phyloP scores from a whole-genome alignment of 768 basidiomycete genomes.

The Rhizopogon salebrosus region DNA sequence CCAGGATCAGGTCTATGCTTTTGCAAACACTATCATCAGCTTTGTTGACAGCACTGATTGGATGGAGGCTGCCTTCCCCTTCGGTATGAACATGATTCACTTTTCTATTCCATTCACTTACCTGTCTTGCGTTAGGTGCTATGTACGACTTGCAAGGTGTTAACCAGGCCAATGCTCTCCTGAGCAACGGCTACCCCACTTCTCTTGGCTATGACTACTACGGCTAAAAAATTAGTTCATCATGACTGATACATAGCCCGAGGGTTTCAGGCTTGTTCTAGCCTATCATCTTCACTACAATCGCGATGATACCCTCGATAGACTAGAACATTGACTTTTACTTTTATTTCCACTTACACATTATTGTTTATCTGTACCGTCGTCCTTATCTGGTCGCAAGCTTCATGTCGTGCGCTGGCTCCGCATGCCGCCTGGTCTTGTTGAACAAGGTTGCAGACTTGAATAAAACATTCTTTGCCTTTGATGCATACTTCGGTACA shows the following conservation, averaged over 20 bases:
- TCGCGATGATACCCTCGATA: conserved; percentile 1
- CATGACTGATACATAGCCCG: neutral
- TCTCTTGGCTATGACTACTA: conserved; percentile 49
- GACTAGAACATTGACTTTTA: conserved; percentile 15
- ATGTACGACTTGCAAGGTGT: conserved; percentile 56
- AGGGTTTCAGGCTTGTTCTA: conserved; percentile 1
- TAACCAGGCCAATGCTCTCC: conserved; percentile 47
- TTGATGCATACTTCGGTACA: too few species aligned
- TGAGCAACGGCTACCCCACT: conserved; percentile 46
- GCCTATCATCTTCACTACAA: conserved; percentile 2
- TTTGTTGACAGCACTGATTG: conserved; percentile 41
- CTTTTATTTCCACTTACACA: conserved; percentile 11
- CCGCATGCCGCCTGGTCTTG: conserved; percentile 16
- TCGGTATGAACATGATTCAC: conserved; percentile 43
- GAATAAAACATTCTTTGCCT: neutral
- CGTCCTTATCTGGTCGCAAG: conserved; percentile 3
- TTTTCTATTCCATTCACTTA: conserved; percentile 5
- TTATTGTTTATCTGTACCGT: conserved; percentile 3
- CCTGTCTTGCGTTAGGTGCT: conserved; percentile 33
- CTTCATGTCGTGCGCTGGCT: conserved; percentile 18
- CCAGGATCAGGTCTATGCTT: conserved; percentile 37
- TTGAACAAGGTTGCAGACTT: conserved; percentile 15
- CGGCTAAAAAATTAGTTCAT: conserved; percentile 12
- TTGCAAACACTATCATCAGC: conserved; percentile 38
- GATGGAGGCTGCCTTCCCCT: conserved; percentile 44